These are phyloP conservation scores for Fusarium sp. DNA, from an alignment of 2,329 filamentous ascomycete species.

Conservation along the genomic window DNA sequence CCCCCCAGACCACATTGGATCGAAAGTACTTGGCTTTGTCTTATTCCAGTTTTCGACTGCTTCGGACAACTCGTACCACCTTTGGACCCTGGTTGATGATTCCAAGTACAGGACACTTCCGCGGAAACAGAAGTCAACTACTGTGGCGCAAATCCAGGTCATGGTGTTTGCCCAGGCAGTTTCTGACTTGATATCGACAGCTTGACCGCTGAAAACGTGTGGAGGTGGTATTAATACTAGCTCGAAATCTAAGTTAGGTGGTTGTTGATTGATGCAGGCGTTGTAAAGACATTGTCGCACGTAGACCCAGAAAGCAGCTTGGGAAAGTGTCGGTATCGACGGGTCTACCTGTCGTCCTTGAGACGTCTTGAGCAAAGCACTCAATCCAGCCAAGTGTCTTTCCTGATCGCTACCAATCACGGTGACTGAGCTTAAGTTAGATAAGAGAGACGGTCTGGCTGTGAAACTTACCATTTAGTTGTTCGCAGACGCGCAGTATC, in stretches of 20 bases:
- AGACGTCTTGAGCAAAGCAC: slow-evolving; percentile 34
- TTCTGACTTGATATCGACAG: slow-evolving; percentile 24
- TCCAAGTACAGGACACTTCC: not conserved
- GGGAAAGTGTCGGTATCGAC: slow-evolving; percentile 25
- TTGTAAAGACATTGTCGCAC: slow-evolving; percentile 39
- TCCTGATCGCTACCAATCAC: slow-evolving; percentile 30
- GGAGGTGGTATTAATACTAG: slow-evolving; percentile 5
- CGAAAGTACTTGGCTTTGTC: slow-evolving; percentile 9
- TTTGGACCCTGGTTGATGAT: slow-evolving; percentile 4
- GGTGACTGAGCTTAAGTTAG: slow-evolving; percentile 1
- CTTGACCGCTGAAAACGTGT: not conserved
- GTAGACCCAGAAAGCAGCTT: slow-evolving; percentile 42
- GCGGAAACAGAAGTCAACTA: slow-evolving; percentile 33
- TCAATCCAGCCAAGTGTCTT: slow-evolving; percentile 33
- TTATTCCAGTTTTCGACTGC: slow-evolving; percentile 13
- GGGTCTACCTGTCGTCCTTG: slow-evolving; percentile 35
- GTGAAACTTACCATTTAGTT: slow-evolving; percentile 4
- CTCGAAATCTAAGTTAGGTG: slow-evolving; percentile 22
- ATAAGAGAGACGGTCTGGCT: not conserved
- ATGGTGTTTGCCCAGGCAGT: slow-evolving; percentile 41
- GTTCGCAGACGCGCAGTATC: slow-evolving; percentile 17
- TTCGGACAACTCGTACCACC: slow-evolving; percentile 15
- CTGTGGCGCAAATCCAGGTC: slow-evolving; percentile 39
- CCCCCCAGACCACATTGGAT: slow-evolving; percentile 10
- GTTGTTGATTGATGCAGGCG: slow-evolving; percentile 39